phyloP scores from a whole-genome alignment of 495 filamentous ascomycete genomes.

The Parathielavia hyrcaniae region DNA sequence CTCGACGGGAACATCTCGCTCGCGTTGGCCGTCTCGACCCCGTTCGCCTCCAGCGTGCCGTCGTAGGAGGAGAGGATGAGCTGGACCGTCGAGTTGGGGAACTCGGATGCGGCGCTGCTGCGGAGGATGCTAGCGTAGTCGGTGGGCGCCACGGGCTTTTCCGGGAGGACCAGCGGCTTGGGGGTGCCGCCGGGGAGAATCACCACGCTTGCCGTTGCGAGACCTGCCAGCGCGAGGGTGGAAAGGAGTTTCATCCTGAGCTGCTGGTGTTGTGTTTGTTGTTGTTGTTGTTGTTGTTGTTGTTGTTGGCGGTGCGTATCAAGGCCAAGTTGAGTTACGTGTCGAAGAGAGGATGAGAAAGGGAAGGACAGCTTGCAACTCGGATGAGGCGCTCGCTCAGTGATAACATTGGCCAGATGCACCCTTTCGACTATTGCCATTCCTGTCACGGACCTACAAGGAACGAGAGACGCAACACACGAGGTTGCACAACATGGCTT shows the following conservation, averaged over 20 bases:
- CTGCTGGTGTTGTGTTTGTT: no score
- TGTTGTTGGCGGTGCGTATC: no score
- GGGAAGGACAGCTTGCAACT: background rate
- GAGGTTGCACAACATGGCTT: slow-evolving; percentile 3
- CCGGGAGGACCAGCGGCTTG: background rate
- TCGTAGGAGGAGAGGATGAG: slow-evolving; percentile 12
- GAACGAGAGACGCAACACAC: background rate
- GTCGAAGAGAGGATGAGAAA: background rate
- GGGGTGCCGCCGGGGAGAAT: slow-evolving; percentile 7
- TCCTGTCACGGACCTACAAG: background rate
- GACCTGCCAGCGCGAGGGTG: background rate
- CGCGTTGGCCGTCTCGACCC: background rate
- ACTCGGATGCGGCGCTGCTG: background rate
- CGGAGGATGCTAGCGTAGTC: slow-evolving; percentile 9
- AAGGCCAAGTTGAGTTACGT: background rate
- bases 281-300: no score
- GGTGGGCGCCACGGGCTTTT: background rate
- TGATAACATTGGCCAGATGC: background rate
- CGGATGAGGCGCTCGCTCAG: background rate
- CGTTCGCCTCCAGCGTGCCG: slow-evolving; percentile 8
- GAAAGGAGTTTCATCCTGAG: background rate
- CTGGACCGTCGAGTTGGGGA: slow-evolving; percentile 8
- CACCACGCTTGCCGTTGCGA: background rate
- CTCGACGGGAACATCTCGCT: slow-evolving; percentile 22
- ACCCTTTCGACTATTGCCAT: background rate